Percentiles rank a stretch among this genome's conserved stretches.
Conservation (phyloP, 1,139 yeast genomes). For the Debaryomyces fabryi region DNA sequence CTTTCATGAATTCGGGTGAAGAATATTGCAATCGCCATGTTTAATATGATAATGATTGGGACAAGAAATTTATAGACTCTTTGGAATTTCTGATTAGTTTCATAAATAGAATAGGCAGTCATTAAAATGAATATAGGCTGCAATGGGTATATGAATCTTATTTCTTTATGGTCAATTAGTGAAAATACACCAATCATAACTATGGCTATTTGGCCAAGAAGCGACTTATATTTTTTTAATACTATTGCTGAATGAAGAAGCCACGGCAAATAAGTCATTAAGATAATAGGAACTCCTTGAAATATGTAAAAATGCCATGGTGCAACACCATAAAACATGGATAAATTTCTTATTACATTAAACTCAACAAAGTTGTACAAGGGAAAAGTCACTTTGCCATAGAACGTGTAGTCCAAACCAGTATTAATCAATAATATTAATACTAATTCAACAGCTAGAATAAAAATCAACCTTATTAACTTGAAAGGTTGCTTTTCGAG, state of each 20-base stretch:
- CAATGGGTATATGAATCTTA: conserved; percentile 84
- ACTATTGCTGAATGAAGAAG: conserved; percentile 23
- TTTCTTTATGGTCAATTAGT: conserved; percentile 79
- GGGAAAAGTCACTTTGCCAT: conserved; percentile 63
- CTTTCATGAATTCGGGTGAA: conserved; percentile 74
- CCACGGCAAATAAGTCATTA: conserved; percentile 69
- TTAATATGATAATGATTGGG: conserved; percentile 22
- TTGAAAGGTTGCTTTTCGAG: not conserved
- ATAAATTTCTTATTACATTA: conserved; percentile 71
- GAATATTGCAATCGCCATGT: conserved; percentile 51
- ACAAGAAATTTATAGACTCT: conserved; percentile 6
- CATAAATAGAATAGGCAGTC: conserved; percentile 15
- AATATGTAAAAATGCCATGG: conserved; percentile 83
- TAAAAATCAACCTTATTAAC: conserved; percentile 15
- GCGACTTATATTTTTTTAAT: conserved; percentile 13
- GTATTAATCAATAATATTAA: conserved; percentile 37
- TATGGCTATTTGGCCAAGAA: conserved; percentile 30
- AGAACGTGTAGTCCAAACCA: conserved; percentile 61
- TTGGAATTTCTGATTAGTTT: conserved; percentile 4
- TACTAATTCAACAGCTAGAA: conserved; percentile 18
- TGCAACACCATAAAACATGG: conserved; percentile 83
- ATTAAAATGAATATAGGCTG: conserved; percentile 66
- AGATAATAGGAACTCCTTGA: conserved; percentile 80
- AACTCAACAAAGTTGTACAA: conserved; percentile 69
- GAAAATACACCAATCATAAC: conserved; percentile 61